Conservation (phyloP, 306 rosid genomes). For the Arachis stenosperma region DNA sequence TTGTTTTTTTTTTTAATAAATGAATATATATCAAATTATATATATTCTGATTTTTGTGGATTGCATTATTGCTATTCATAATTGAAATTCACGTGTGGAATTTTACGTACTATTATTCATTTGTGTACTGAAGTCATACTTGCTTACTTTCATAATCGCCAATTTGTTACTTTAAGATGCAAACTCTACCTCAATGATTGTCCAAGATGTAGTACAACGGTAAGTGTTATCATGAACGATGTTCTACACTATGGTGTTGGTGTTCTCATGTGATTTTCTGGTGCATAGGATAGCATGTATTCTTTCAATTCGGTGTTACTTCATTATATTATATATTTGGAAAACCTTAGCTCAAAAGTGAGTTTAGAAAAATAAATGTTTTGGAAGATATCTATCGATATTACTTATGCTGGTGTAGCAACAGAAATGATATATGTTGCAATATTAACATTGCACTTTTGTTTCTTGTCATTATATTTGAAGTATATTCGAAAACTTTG, state of each 20-base stretch:
- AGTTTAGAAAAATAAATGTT: not conserved
- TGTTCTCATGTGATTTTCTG: slow-evolving; percentile 6
- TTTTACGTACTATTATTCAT: slow-evolving; percentile 9
- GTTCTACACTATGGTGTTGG: not conserved
- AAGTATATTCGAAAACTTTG: not conserved
- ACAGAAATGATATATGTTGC: not conserved
- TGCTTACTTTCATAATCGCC: too few relatives aligned
- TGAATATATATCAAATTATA: too few relatives aligned
- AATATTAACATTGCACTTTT: not conserved
- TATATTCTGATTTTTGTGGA: not conserved
- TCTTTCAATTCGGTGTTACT: not conserved
- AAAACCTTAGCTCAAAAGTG: not conserved
- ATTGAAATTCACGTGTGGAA: not conserved
- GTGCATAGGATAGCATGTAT: not conserved
- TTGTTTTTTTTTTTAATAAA: not conserved
- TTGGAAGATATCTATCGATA: not conserved
- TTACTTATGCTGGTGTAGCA: not conserved
- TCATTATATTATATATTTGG: not conserved
- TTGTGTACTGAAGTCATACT: not conserved
- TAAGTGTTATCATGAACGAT: not conserved
- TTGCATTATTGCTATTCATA: not conserved
- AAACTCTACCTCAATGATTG: not conserved
- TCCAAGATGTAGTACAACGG: slow-evolving; percentile 5
- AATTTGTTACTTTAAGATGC: too few relatives aligned
- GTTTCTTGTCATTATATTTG: not conserved